Percentiles rank a stretch among this genome's conserved stretches.
Evolutionary conservation across 2,329 filamentous ascomycete genomes (phyloP).

Genomic region (Pleurostoma richardsiae): DNA sequence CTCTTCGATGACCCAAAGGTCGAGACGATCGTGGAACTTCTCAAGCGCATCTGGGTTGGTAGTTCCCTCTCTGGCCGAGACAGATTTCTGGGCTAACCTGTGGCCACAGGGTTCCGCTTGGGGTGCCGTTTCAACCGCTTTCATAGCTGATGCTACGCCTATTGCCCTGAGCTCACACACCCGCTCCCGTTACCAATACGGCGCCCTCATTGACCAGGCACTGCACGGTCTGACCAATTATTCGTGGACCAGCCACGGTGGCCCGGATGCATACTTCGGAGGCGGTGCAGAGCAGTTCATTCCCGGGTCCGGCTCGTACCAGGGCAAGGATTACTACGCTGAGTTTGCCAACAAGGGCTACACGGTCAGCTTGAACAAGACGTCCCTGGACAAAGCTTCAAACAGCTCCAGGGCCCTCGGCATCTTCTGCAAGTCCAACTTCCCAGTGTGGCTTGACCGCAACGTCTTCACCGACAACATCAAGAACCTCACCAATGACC

Average conservation of each 20-base stretch:
- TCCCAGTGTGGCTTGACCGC: constrained; percentile 82
- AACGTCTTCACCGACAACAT: constrained; percentile 75
- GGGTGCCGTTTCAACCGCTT: constrained; percentile 74
- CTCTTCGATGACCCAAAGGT: constrained; percentile 81
- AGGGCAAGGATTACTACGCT: constrained; percentile 73
- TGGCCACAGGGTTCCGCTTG: constrained; percentile 41
- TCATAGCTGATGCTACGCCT: constrained; percentile 76
- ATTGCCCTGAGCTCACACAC: constrained; percentile 72
- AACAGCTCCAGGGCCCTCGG: constrained; percentile 64
- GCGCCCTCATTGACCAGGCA: constrained; percentile 68
- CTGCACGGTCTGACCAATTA: constrained; percentile 75
- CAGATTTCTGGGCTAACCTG: too few relatives aligned
- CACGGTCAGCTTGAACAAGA: constrained; percentile 68
- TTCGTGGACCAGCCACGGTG: constrained; percentile 70
- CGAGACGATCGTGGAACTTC: constrained; percentile 75
- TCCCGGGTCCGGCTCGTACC: constrained; percentile 57
- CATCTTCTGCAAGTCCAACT: constrained; percentile 69
- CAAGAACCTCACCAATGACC: constrained; percentile 59
- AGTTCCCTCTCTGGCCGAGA: constrained; percentile 18
- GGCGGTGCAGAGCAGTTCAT: constrained; percentile 80
- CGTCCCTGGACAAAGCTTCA: constrained; percentile 54
- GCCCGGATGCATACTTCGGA: constrained; percentile 78
- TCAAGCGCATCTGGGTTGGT: constrained; percentile 63
- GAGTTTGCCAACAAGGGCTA: constrained; percentile 71
- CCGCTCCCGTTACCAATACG: constrained; percentile 63